A percentile compares a stretch with the other conserved stretches of the same genome.
These are phyloP conservation scores for Bothriochloa decipiens DNA, from an alignment of 176 grass and related monocot species.

Conservation along the genomic window DNA sequence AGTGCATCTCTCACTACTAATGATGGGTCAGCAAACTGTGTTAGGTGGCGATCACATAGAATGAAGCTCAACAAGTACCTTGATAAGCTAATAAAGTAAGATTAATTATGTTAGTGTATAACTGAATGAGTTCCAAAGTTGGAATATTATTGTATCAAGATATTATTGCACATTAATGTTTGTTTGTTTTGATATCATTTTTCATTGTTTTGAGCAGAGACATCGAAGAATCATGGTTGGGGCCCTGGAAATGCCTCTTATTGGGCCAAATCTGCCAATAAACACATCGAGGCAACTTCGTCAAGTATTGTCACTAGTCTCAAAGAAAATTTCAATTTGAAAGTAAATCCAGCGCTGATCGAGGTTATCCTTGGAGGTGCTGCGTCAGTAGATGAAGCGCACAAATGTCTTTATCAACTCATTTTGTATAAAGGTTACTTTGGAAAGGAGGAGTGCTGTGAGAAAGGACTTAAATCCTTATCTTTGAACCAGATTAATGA, in stretches of 20 bases:
- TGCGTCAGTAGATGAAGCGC: slow-evolving; percentile 57
- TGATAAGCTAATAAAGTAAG: slow-evolving; percentile 66
- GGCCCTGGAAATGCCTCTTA: slow-evolving; percentile 88
- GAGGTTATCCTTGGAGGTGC: slow-evolving; percentile 68
- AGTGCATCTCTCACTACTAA: slow-evolving; percentile 31
- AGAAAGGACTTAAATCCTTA: slow-evolving; percentile 64
- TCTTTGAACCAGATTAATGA: slow-evolving; percentile 46
- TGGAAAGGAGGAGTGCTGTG: slow-evolving; percentile 68
- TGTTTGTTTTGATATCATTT: slow-evolving; percentile 20
- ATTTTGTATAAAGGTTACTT: slow-evolving; percentile 75
- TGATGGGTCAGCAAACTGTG: slow-evolving; percentile 45
- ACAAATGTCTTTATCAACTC: slow-evolving; percentile 67
- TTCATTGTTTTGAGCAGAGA: slow-evolving; percentile 54
- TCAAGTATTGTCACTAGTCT: slow-evolving; percentile 53
- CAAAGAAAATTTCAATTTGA: slow-evolving; percentile 33
- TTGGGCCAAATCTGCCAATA: slow-evolving; percentile 51
- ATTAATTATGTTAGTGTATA: slow-evolving; percentile 37
- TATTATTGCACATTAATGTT: not conserved
- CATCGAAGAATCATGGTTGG: slow-evolving; percentile 88
- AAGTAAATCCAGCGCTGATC: slow-evolving; percentile 55
- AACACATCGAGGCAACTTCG: slow-evolving; percentile 44
- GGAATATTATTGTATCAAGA: not conserved
- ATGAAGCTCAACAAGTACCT: slow-evolving; percentile 69
- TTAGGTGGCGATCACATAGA: slow-evolving; percentile 70
- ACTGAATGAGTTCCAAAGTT: slow-evolving; percentile 25